These are phyloP conservation scores for Fusarium scirpi DNA, from an alignment of 2,329 filamentous ascomycete species.

Conservation along the genomic window DNA sequence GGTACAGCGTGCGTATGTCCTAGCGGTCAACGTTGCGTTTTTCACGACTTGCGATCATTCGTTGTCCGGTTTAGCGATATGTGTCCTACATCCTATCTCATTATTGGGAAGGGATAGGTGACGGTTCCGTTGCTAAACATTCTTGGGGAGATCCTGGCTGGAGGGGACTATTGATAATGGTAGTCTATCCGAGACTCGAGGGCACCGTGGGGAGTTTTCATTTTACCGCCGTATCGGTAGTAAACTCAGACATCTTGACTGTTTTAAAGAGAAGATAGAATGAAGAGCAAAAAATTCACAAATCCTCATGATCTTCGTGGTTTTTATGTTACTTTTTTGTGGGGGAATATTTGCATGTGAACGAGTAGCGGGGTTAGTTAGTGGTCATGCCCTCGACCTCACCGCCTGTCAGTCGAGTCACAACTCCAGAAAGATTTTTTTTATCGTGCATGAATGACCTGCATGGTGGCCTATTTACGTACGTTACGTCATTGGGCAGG, in stretches of 20 bases:
- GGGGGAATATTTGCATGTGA: background rate
- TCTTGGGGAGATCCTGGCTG: background rate
- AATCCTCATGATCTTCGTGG: background rate
- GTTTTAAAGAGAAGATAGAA: background rate
- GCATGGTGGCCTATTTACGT: background rate
- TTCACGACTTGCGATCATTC: too few species aligned
- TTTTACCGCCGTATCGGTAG: background rate
- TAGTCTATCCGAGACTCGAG: too few species aligned
- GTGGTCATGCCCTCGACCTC: background rate
- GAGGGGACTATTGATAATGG: too few species aligned
- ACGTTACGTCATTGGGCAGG: background rate
- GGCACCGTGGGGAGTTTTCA: too few species aligned
- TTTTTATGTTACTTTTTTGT: slow-evolving; percentile 7
- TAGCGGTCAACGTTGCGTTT: too few species aligned
- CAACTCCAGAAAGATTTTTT: background rate
- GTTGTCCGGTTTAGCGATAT: too few species aligned
- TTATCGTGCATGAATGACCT: background rate
- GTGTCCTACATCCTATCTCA: background rate
- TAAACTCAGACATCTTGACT: background rate
- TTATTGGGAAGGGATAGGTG: background rate
- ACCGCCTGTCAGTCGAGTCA: background rate
- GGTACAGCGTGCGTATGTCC: background rate
- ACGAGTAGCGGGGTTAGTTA: background rate
- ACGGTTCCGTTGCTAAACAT: background rate
- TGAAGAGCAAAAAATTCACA: background rate